These are phyloP conservation scores for Gillenia trifoliata DNA, from an alignment of 306 rosid genomes.

Conservation along the genomic window DNA sequence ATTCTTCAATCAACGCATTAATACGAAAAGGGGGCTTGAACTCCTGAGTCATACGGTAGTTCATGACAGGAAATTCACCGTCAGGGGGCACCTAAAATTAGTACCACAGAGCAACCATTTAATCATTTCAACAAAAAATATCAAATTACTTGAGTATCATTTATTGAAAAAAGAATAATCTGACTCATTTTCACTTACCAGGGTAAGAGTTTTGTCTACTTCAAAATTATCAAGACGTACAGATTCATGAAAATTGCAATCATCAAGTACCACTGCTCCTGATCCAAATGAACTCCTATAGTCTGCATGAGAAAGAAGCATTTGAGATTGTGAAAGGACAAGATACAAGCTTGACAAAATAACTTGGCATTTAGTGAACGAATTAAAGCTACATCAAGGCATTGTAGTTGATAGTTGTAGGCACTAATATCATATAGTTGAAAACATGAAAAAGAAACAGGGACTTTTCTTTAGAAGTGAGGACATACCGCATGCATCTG, in stretches of 20 bases:
- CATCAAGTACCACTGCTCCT: slow-evolving; percentile 72
- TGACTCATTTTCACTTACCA: slow-evolving; percentile 42
- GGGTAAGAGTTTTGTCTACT: slow-evolving; percentile 57
- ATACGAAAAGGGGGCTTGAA: slow-evolving; percentile 81
- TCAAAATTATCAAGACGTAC: slow-evolving; percentile 81
- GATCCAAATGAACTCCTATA: slow-evolving; percentile 63
- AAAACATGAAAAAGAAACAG: slow-evolving; percentile 1
- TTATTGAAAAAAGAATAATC: background rate
- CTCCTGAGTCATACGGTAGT: slow-evolving; percentile 82
- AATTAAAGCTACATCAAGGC: background rate
- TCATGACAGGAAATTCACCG: slow-evolving; percentile 90
- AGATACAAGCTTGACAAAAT: slow-evolving; percentile 17
- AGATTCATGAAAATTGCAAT: slow-evolving; percentile 89
- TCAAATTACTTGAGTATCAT: background rate
- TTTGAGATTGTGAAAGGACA: slow-evolving; percentile 16
- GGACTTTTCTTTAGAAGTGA: background rate
- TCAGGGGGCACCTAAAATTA: slow-evolving; percentile 63
- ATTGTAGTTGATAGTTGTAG: slow-evolving; percentile 14
- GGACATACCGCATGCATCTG: slow-evolving; percentile 2
- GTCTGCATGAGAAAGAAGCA: slow-evolving; percentile 40
- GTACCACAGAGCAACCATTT: slow-evolving; percentile 15
- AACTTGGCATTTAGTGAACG: slow-evolving; percentile 1
- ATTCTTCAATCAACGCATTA: slow-evolving; percentile 70
- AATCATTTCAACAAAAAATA: slow-evolving; percentile 17
- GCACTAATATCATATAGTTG: slow-evolving; percentile 4